Conservation (phyloP, 1,284 basidiomycete species). For the Leccinum griseonigrum region DNA sequence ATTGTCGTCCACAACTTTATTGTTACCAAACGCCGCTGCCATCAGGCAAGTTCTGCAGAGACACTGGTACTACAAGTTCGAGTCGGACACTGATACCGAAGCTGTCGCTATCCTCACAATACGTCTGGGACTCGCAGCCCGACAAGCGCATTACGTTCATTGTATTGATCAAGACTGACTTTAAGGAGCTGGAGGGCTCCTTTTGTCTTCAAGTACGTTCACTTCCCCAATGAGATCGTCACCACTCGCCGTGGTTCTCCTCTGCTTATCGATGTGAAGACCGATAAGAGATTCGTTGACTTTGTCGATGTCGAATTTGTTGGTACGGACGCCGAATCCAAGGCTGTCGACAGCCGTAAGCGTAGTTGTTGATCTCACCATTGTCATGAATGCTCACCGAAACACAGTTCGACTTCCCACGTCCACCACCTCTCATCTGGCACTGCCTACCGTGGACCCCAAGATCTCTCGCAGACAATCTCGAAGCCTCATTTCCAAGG, state of each 20-base stretch:
- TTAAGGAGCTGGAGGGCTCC: slow-evolving; percentile 98
- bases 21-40: slow-evolving; percentile 90
- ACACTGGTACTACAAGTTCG: slow-evolving; percentile 94
- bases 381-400: slow-evolving; percentile 14
- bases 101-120: slow-evolving; percentile 93
- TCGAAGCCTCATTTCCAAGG: slow-evolving; percentile 97
- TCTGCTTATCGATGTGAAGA: slow-evolving; percentile 97
- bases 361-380: slow-evolving; percentile 13
- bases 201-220: slow-evolving; percentile 99
- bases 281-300: slow-evolving; percentile 99
- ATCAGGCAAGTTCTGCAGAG: slow-evolving; percentile 94
- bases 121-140: slow-evolving; percentile 93
- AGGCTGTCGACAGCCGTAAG: slow-evolving; percentile 58
- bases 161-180: slow-evolving; percentile 89
- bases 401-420: slow-evolving; percentile 47
- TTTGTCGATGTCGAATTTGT: slow-evolving; percentile 98
- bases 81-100: slow-evolving; percentile 98
- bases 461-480: slow-evolving; percentile 96
- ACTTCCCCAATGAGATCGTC: slow-evolving; percentile 97
- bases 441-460: slow-evolving; percentile 68
- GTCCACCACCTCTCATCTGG: slow-evolving; percentile 63
- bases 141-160: slow-evolving; percentile 91
- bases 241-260: slow-evolving; percentile 97
- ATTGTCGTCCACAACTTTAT: slow-evolving; percentile 84
- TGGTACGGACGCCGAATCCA: slow-evolving; percentile 64